Percentiles rank a stretch among this genome's conserved stretches.
These are phyloP conservation scores for Myxozyma monticola DNA, from an alignment of 805 yeast genomes.

Conservation along the genomic window DNA sequence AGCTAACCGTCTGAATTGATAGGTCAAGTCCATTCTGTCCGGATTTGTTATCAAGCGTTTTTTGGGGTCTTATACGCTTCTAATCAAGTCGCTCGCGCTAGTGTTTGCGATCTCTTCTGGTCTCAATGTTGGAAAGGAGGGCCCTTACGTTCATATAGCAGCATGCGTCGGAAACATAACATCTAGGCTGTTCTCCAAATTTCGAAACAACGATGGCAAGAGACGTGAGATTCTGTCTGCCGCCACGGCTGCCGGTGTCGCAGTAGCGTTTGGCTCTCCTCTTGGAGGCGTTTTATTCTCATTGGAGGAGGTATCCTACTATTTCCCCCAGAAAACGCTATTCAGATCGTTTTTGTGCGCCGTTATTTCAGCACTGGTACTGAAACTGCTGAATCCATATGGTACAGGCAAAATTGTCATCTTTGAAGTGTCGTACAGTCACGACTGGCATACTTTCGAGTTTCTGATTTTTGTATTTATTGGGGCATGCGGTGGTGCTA, in stretches of 20 bases:
- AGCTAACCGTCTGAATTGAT: background rate
- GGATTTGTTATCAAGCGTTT: constrained; percentile 58
- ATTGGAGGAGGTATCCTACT: constrained; percentile 58
- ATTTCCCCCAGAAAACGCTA: constrained; percentile 54
- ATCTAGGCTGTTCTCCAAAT: constrained; percentile 49
- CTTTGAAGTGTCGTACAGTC: constrained; percentile 51
- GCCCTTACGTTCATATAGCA: constrained; percentile 62
- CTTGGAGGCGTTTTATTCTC: constrained; percentile 59
- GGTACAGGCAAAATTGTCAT: constrained; percentile 60
- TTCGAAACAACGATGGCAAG: constrained; percentile 50
- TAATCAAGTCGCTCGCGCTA: constrained; percentile 51
- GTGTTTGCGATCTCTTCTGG: constrained; percentile 59
- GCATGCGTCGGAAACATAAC: constrained; percentile 58
- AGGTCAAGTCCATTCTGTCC: constrained; percentile 54
- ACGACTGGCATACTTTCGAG: constrained; percentile 56
- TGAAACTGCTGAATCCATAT: constrained; percentile 57
- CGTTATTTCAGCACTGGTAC: constrained; percentile 51
- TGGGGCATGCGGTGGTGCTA: constrained; percentile 55
- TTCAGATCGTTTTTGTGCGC: constrained; percentile 59
- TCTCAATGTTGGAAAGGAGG: constrained; percentile 58
- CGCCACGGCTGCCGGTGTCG: constrained; percentile 59
- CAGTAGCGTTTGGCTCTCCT: constrained; percentile 62
- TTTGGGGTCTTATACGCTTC: constrained; percentile 52
- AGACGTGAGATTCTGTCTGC: constrained; percentile 57
- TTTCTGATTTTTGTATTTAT: constrained; percentile 47